Base-by-base conservation (phyloP, 2,329 filamentous ascomycete genomes). In the Verruconis gallopava region DNA sequence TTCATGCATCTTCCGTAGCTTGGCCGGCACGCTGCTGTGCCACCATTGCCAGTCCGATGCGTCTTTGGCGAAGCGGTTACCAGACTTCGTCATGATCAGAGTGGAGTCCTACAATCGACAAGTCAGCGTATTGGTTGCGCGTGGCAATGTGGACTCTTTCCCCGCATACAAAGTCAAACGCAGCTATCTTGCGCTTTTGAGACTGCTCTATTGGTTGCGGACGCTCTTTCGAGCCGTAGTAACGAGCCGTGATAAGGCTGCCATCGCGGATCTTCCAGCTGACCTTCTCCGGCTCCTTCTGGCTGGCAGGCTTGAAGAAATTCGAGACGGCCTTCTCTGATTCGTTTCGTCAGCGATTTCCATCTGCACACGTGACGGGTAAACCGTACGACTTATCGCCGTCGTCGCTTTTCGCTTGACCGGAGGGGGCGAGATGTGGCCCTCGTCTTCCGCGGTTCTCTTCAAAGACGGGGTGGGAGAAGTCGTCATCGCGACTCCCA, bases 31-130 rank as follows among this genome's bases (percentile, higher is more conserved):
- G 14, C 63, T 69, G 12, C 62, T 51, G 57, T 93, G 67, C 85
- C 86, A 96, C 91, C 91, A 98, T 58, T 84, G 85, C 91, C 91
- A 98, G 56, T 96, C 89, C 3, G 68, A 66, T 0, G 78, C 73
- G 49, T 77, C 74, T 40, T 72, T 71, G 2, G 76, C 71, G 53
- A 89, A 89, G 39, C 73, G 81, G 60, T 85, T 91, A 5, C 86
- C 86, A 0, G 86, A 93, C 3, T 76, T 71, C 0, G 85, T 81
- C 2, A 69, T 68, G 47, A 98, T 85, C 22, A 98, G 64, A 1
- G 91, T 98, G 5, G 84, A 91, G 57, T 98, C 91, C 79, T 84
- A 49, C 44, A 33, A 20, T 5, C 5, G 17, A 25, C 9, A 42
- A 18, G 12, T 21, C 4, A 12, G 9, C 20, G 5, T 30, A 9